Base-by-base conservation (phyloP, 352 stramenopile genomes). In the Pythium plurisporium region DNA sequence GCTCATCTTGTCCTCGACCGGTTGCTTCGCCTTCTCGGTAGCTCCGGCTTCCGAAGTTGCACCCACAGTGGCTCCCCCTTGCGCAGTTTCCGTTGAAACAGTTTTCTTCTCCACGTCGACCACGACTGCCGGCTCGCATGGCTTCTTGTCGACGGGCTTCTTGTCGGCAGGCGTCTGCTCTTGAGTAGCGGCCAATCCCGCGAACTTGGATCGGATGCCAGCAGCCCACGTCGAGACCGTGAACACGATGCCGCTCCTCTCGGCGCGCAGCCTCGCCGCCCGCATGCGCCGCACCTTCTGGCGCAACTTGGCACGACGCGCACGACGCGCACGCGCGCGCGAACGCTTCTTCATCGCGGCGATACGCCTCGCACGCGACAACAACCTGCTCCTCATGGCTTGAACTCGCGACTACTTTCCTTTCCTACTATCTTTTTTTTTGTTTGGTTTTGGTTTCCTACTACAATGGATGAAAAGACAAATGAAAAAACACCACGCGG, bases 391-490 rank as follows among this genome's bases (percentile, higher is more conserved):
- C 46, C 33, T 57, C 40, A 46, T 43, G 51, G 45, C 29, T 54
- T 54, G 23, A 17, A 47, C 29, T 40, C 37, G 30, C 26, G 17
- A 42, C 17, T 48, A 33, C 49, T 67, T 45, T 22, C 19, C 49
- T 49, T 54, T 67, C 29, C 41, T 60, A 33, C 25, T 46, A 52
- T 26, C 47, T 36, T 59, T 38, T 50, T 43, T 52, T 42, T 55
- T 52, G 46, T 55, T 56, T 27, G 48, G 46, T 23, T 58, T 55
- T 58, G 8, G 45, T 54, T 60, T 15, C 33, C 41, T 40, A 31
- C 26, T 56, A 54, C 10, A 43, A 47, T 26, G 51, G 41, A 52
- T 42, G 47, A 54, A 49, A 55, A 17, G 19, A 23, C 40, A 48
- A 36, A 45, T 34, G 15, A 36, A 38, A 62, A 27, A 44, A 48